Conservation (phyloP, 1,284 basidiomycete species). For the Naganishia sp. region DNA sequence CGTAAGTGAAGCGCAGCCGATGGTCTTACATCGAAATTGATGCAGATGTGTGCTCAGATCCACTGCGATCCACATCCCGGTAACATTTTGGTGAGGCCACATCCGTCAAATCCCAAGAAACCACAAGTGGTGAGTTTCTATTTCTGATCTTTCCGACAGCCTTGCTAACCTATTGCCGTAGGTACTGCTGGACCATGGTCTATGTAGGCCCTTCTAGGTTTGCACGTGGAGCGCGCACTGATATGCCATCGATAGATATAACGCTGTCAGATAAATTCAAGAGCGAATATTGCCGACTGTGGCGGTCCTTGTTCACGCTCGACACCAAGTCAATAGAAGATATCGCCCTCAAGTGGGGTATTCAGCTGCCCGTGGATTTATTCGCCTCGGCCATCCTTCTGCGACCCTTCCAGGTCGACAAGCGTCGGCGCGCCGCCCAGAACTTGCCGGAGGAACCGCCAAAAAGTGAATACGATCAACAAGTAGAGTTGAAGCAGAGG, state of each 20-base stretch:
- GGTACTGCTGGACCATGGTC: conserved; percentile 77
- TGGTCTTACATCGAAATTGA: neutral
- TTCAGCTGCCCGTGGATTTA: conserved; percentile 30
- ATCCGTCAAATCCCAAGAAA: conserved; percentile 62
- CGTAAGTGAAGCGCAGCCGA: conserved; percentile 60
- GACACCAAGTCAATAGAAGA: conserved; percentile 66
- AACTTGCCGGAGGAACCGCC: conserved; percentile 37
- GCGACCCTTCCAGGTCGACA: conserved; percentile 48
- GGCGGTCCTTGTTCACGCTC: conserved; percentile 72
- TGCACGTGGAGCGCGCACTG: neutral
- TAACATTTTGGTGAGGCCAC: conserved; percentile 77
- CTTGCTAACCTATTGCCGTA: conserved; percentile 27
- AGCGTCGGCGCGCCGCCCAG: conserved; percentile 37
- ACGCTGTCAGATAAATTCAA: conserved; percentile 65
- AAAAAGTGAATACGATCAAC: conserved; percentile 53
- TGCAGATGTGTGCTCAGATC: conserved; percentile 51
- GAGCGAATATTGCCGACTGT: conserved; percentile 72
- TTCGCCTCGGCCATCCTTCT: conserved; percentile 54
- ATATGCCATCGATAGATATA: conserved; percentile 57
- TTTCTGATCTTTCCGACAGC: neutral
- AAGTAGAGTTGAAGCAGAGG: conserved; percentile 56
- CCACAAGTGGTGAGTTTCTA: conserved; percentile 67
- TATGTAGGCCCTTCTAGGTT: conserved; percentile 55
- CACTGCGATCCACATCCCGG: conserved; percentile 68
- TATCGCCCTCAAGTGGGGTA: conserved; percentile 63